Base-by-base conservation (phyloP, 2,329 filamentous ascomycete genomes). In the Aspergillus amoenus region DNA sequence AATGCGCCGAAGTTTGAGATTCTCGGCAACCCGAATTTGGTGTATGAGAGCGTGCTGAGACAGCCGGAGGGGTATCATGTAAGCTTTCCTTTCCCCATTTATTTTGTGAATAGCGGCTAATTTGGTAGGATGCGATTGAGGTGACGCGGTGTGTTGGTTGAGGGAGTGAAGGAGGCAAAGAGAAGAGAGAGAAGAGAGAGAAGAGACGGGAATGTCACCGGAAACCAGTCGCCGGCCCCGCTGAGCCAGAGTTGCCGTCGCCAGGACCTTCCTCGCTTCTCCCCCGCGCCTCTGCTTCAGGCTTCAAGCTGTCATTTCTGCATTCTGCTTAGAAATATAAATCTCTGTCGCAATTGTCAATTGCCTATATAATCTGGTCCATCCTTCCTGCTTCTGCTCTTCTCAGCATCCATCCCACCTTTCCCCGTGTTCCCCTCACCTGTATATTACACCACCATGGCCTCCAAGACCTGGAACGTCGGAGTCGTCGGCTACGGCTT, bases 401-500 rank as follows among this genome's bases (percentile, higher is more conserved):
- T 18, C 27, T 15, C 7, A 17, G 6, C 22, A 34, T 24, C 22
- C 13, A 21, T 17, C 27, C 27, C 44, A n/a, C 13, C 24, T 18
- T n/a, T 15, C 4, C n/a, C 18, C 15, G 2, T 46, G 24, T 39
- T 45, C 37, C 54, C 39, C 37, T 40, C 17, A 68, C 76, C 39
- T 30, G 22, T 24, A 15, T 37, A 37, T 17, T 27, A 39, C 45
- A 39, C 21, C 50, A 56, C 44, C 21, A 79, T 79, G 76, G 62
- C 75, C 37, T 63, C 72, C 56, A 79, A 78, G 66, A 73, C 71
- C 18, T 82, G 78, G 70, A 86, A 85, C 59, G 79, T 85, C 55
- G 83, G 81, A 46, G 72, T 86, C 40, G 79, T 86, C 57, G 84
- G 84, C 66, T 86, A 85, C 70, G 84, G 84, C 65, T 72, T 85